A percentile compares a stretch with the other conserved stretches of the same genome.
These are phyloP conservation scores for Fragaria ananassa DNA, from an alignment of 306 rosid genomes.

Conservation along the genomic window DNA sequence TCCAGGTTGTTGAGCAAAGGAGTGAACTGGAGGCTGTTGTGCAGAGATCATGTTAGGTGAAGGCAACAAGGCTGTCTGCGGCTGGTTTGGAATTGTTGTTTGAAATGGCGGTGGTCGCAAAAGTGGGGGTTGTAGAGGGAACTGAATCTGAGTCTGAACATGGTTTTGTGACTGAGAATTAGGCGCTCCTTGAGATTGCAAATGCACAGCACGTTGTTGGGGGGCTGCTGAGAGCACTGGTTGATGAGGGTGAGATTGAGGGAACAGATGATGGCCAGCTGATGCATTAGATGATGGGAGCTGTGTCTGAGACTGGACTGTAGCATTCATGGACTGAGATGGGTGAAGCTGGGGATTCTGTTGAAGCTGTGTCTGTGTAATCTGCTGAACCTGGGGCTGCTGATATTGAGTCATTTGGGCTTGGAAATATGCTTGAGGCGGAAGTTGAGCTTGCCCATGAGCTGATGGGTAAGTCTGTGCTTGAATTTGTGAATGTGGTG, in stretches of 20 bases:
- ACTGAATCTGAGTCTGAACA: slow-evolving; percentile 54
- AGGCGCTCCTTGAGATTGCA: slow-evolving; percentile 52
- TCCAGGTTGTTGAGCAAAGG: slow-evolving; percentile 59
- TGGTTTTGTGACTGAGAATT: slow-evolving; percentile 52
- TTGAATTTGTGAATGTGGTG: slow-evolving; percentile 53
- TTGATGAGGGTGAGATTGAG: slow-evolving; percentile 60
- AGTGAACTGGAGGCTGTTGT: slow-evolving; percentile 49
- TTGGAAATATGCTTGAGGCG: slow-evolving; percentile 26
- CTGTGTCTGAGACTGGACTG: slow-evolving; percentile 55
- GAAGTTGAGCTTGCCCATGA: slow-evolving; percentile 49
- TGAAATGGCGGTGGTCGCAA: slow-evolving; percentile 60
- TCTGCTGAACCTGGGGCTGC: slow-evolving; percentile 65
- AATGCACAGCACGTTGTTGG: slow-evolving; percentile 43
- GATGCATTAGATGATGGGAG: slow-evolving; percentile 54
- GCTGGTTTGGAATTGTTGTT: slow-evolving; percentile 61
- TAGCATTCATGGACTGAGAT: slow-evolving; percentile 40
- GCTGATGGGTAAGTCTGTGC: slow-evolving; percentile 48
- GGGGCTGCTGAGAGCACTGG: slow-evolving; percentile 54
- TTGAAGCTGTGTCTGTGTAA: slow-evolving; percentile 32
- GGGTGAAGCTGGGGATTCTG: slow-evolving; percentile 33
- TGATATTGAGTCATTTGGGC: slow-evolving; percentile 59
- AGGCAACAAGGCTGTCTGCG: slow-evolving; percentile 51
- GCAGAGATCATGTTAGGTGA: slow-evolving; percentile 44
- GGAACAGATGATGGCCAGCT: slow-evolving; percentile 64
- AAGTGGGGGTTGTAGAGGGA: slow-evolving; percentile 55